Conservation (phyloP, 2,329 filamentous ascomycete species). For the Fusarium metavorans region DNA sequence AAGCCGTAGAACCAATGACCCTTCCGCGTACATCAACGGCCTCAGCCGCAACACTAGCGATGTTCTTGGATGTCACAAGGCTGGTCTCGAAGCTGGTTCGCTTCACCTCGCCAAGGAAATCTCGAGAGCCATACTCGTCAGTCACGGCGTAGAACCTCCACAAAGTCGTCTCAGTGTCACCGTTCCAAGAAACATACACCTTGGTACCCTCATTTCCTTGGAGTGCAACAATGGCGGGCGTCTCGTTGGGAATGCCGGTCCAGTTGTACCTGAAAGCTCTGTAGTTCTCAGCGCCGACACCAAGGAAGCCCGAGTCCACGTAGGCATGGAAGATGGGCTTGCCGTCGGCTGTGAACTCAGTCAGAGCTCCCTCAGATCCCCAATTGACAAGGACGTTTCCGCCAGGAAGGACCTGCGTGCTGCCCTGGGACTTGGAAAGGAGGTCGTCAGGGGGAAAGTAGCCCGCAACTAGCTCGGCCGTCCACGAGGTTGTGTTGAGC, state of each 20-base stretch:
- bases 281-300: slow-evolving; percentile 61
- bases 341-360: slow-evolving; percentile 60
- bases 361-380: slow-evolving; percentile 64
- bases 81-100: slow-evolving; percentile 60
- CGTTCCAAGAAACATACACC: slow-evolving; percentile 67
- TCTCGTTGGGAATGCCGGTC: slow-evolving; percentile 56
- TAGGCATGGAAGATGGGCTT: slow-evolving; percentile 65
- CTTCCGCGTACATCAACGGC: slow-evolving; percentile 40
- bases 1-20: slow-evolving; percentile 34
- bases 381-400: slow-evolving; percentile 69
- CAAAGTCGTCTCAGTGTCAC: slow-evolving; percentile 57
- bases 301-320: slow-evolving; percentile 54
- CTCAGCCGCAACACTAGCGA: slow-evolving; percentile 40
- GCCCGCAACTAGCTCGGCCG: slow-evolving; percentile 59
- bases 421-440: slow-evolving; percentile 62
- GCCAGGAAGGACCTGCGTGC: slow-evolving; percentile 64
- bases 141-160: slow-evolving; percentile 64
- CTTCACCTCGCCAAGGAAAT: slow-evolving; percentile 52
- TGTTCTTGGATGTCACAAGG: slow-evolving; percentile 24
- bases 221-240: slow-evolving; percentile 42
- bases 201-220: slow-evolving; percentile 32
- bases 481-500: slow-evolving; percentile 59
- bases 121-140: slow-evolving; percentile 49
- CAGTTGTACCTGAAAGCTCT: slow-evolving; percentile 66
- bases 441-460: slow-evolving; percentile 64